phyloP scores from a whole-genome alignment of 2,329 filamentous ascomycete genomes.

The Neoscytalidium dimidiatum region DNA sequence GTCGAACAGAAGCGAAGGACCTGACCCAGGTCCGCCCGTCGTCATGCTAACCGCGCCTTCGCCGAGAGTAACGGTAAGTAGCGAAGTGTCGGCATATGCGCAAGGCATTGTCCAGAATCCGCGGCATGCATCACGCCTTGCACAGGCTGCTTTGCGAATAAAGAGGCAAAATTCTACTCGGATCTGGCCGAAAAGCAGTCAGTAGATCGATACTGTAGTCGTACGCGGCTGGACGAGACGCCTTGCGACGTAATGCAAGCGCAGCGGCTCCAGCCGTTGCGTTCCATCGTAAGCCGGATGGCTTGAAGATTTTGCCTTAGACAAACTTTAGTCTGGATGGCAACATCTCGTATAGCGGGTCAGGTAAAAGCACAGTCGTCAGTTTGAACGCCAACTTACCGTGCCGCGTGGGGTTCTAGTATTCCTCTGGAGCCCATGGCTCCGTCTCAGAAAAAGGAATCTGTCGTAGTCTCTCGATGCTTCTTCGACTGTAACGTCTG shows the following conservation, averaged over 20 bases:
- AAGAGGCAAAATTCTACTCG: neutral
- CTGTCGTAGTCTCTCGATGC: too few species aligned
- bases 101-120: neutral
- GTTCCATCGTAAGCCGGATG: neutral
- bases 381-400: neutral
- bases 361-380: neutral
- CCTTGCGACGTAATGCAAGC: neutral
- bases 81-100: neutral
- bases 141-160: neutral
- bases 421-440: neutral
- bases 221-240: neutral
- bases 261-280: neutral
- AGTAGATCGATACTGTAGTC: neutral
- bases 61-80: neutral
- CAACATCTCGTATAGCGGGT: neutral
- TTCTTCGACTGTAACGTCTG: too few species aligned
- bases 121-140: neutral
- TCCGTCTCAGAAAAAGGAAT: too few species aligned
- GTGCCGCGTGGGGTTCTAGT: neutral
- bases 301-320: neutral
- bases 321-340: neutral
- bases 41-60: neutral
- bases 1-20: constrained; percentile 5
- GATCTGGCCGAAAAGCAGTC: neutral
- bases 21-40: neutral